phyloP scores from a whole-genome alignment of 2,329 filamentous ascomycete genomes.

The Dryadomyces sulphureus region DNA sequence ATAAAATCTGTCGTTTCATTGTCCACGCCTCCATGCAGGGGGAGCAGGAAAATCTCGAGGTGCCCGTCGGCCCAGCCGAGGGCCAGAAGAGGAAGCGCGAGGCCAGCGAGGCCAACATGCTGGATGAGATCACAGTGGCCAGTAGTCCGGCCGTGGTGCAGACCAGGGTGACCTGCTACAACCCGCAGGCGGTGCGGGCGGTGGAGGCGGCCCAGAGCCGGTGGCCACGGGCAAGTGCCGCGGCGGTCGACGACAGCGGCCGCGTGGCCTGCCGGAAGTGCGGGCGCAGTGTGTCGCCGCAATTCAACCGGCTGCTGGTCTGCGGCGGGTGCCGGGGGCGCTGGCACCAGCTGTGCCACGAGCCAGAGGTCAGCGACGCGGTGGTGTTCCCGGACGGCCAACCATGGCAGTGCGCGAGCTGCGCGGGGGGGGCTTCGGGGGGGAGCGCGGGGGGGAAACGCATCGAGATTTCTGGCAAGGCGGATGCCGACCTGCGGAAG shows the following conservation, averaged over 20 bases:
- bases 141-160: no score
- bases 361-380: conserved; percentile 56
- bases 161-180: conserved; percentile 25
- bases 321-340: conserved; percentile 68
- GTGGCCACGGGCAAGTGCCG: conserved; percentile 13
- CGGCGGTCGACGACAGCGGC: conserved; percentile 18
- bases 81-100: no score
- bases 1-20: no score
- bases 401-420: conserved; percentile 58
- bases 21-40: no score
- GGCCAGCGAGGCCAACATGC: no score
- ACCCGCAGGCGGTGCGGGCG: conserved; percentile 36
- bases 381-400: conserved; percentile 46
- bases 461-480: neutral
- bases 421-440: conserved; percentile 23
- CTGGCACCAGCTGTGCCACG: conserved; percentile 74
- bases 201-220: conserved; percentile 4
- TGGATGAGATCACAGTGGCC: no score
- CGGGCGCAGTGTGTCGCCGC: conserved; percentile 53
- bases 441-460: conserved; percentile 22
- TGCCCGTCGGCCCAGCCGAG: no score
- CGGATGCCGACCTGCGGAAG: neutral
- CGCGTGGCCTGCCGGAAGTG: conserved; percentile 55
- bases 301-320: conserved; percentile 70
- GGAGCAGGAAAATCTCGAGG: no score